Evolutionary conservation across 2,329 filamentous ascomycete genomes (phyloP), one percentile per base, ranked within the genome.

Genomic region (Aspergillus ustus): DNA sequence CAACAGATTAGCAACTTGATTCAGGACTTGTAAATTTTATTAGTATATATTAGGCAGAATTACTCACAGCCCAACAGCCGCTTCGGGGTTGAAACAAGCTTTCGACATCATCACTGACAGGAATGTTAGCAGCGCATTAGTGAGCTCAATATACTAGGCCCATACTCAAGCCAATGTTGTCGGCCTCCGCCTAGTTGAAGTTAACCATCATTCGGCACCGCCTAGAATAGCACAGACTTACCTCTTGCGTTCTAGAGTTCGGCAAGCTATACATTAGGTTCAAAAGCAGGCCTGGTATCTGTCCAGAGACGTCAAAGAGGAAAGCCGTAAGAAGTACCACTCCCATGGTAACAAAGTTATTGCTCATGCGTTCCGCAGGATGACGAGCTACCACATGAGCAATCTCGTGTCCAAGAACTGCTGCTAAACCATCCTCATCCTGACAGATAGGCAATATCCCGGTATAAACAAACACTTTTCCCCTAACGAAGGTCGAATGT

Each of bases 381-480:
- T 87, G 84, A 58, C 83, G 82, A 2, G 84, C 84, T 2, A 86
- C 80, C n/a, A 87, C 85, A 70, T 89, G 87, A 2, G 85, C 85
- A 67, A 89, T 88, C 69, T 89, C 87, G 69, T 89, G 87, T 0
- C 84, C 85, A 19, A 89, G 70, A 0, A 89, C 85, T 1, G 86
- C 84, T 7, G 87, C 87, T 17, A 89, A 74, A 0, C 85, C 85
- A 66, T 87, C 82, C 40, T 88, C 85, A 46, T 81, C 80, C 49
- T 76, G 62, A 63, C 84, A 87, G 25, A 88, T 73, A 3, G 84
- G 83, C 15, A 89, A 68, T 9, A 89, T 87, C 2, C 87, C 87
- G 2, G 84, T 84, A 67, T 87, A 88, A 1, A 89, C 86, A 66
- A 89, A 89, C 1, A 89, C 86, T 66, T 88, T 88, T 6, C 86